Evolutionary conservation across 129 eudicot genomes (phyloP).

Genomic region (Artemisia tridentata): DNA sequence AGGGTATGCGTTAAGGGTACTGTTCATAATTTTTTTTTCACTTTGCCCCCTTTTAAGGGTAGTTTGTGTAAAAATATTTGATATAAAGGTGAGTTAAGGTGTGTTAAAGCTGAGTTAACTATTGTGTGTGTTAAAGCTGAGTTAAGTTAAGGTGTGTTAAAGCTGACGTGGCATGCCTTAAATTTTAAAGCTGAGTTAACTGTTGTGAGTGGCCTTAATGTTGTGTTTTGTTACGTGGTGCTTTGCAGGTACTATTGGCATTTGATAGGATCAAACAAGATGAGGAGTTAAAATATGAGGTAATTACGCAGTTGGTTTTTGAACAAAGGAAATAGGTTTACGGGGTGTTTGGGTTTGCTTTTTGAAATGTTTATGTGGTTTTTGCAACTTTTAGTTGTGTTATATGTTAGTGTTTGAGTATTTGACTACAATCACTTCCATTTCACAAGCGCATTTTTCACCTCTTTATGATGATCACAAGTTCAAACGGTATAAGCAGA

Average conservation of each 20-base stretch:
- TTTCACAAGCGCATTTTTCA: neutral
- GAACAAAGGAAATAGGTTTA: neutral
- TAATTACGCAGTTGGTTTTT: slow-evolving; percentile 26
- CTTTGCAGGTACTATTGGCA: slow-evolving; percentile 62
- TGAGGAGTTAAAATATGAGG: slow-evolving; percentile 78
- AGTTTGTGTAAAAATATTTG: no score
- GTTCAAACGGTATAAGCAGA: neutral
- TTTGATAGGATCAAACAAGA: slow-evolving; percentile 80
- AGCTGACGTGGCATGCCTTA: no score
- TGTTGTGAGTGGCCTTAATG: no score
- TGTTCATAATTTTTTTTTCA: no score
- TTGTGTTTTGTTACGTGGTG: slow-evolving; percentile 16
- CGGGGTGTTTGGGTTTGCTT: neutral
- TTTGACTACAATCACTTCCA: neutral
- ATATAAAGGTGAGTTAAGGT: no score
- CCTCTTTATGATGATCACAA: neutral
- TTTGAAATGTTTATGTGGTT: neutral
- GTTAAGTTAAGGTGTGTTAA: no score
- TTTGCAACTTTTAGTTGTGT: neutral
- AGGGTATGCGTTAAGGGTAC: no score
- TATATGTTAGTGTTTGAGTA: neutral
- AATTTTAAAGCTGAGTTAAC: no score
- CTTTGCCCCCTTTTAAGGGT: no score
- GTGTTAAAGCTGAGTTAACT: no score
- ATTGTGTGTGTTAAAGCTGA: no score